These are phyloP conservation scores for Senecio squalidus DNA, from an alignment of 140 eudicot genomes.

Conservation along the genomic window DNA sequence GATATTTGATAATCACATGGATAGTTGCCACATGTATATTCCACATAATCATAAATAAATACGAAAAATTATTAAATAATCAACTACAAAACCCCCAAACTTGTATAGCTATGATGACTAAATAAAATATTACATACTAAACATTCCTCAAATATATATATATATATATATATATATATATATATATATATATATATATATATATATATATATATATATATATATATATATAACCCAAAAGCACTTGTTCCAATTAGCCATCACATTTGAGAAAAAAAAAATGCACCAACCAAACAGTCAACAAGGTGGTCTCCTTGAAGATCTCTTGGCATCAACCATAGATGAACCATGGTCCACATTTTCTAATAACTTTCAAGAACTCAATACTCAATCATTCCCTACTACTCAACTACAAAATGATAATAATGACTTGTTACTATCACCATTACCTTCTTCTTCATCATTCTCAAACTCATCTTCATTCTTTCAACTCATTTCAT, in stretches of 20 bases:
- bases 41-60: not conserved
- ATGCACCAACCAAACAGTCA: conserved; percentile 36
- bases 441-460: conserved; percentile 19
- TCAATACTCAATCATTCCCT: conserved; percentile 12
- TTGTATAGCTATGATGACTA: conserved; percentile 1
- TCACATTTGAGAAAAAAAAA: conserved; percentile 23
- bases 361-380: conserved; percentile 21
- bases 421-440: conserved; percentile 21
- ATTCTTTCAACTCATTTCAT: conserved; percentile 27
- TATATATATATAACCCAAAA: conserved; percentile 40
- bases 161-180: too few species aligned
- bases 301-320: conserved; percentile 60
- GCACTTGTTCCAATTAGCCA: conserved; percentile 7
- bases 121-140: conserved; percentile 1
- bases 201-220: too few species aligned
- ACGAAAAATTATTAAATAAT: not conserved
- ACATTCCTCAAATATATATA: conserved; percentile 9
- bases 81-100: not conserved
- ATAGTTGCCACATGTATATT: conserved; percentile 2
- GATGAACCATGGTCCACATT: conserved; percentile 36
- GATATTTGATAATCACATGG: not conserved
- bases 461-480: conserved; percentile 31
- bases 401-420: conserved; percentile 11
- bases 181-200: too few species aligned
- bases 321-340: conserved; percentile 48